Evolutionary conservation across 2,329 filamentous ascomycete genomes (phyloP).

Genomic region (Aspergillus sergii): DNA sequence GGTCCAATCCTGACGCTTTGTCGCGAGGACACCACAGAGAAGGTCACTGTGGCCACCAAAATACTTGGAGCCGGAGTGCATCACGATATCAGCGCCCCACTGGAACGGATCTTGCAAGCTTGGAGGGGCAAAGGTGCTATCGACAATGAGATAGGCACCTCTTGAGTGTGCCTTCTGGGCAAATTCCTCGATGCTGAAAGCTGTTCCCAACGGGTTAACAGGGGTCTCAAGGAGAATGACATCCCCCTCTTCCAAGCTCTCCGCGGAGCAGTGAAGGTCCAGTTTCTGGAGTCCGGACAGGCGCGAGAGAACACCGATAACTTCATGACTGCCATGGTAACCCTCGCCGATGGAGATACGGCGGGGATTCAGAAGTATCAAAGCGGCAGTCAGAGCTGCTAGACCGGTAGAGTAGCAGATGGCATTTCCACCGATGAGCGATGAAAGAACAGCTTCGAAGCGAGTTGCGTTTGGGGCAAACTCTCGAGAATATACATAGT

Average conservation of each 20-base stretch:
- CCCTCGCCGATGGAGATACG: slow-evolving; percentile 79
- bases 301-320: slow-evolving; percentile 72
- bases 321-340: slow-evolving; percentile 92
- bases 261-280: slow-evolving; percentile 68
- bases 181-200: slow-evolving; percentile 71
- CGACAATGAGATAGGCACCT: slow-evolving; percentile 79
- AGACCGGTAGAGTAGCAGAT: slow-evolving; percentile 84
- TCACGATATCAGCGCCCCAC: slow-evolving; percentile 79
- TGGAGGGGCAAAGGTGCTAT: slow-evolving; percentile 91
- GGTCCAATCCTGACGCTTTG: slow-evolving; percentile 64
- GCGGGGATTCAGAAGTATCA: slow-evolving; percentile 79
- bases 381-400: slow-evolving; percentile 80
- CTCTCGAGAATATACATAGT: slow-evolving; percentile 82
- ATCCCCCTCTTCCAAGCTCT: slow-evolving; percentile 73
- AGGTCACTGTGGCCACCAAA: slow-evolving; percentile 94
- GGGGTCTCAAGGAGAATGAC: slow-evolving; percentile 91
- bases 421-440: slow-evolving; percentile 64
- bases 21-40: slow-evolving; percentile 80
- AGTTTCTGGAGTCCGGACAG: slow-evolving; percentile 76
- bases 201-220: slow-evolving; percentile 84
- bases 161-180: slow-evolving; percentile 70
- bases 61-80: slow-evolving; percentile 97
- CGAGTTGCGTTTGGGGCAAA: slow-evolving; percentile 79
- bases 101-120: slow-evolving; percentile 83
- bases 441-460: slow-evolving; percentile 80